Evolutionary conservation across 1,284 basidiomycete genomes (phyloP), one percentile per base, ranked within the genome.

Genomic region (Trametes sp.): DNA sequence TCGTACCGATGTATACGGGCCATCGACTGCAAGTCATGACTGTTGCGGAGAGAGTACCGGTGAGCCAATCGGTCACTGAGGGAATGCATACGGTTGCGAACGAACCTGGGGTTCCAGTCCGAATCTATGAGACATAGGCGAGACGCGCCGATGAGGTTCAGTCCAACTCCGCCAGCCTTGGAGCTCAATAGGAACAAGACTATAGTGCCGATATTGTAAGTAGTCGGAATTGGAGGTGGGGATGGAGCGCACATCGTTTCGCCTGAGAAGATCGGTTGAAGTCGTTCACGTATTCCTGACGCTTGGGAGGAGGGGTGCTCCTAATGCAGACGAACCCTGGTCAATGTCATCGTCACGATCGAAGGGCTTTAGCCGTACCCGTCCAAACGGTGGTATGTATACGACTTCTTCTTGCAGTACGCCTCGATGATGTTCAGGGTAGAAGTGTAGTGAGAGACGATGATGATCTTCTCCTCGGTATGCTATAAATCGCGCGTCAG

Each of bases 61-160:
- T n/a, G n/a, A n/a, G n/a, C n/a, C n/a, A n/a, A n/a, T n/a, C n/a
- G n/a, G n/a, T n/a, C n/a, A n/a, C n/a, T n/a, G n/a, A n/a, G n/a
- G n/a, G n/a, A n/a, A n/a, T n/a, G n/a, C n/a, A n/a, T n/a, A n/a
- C n/a, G n/a, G n/a, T n/a, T n/a, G n/a, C n/a, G n/a, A n/a, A n/a
- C n/a, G n/a, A n/a, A 90, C 93, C 91, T 93, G 48, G 95, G 95
- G 76, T 97, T 97, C 95, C 98, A 99, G 74, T 99, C 97, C 53
- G 93, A 95, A 76, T 99, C 97, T 45, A 94, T 81, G 46, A 93
- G 80, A 59, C 94, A 90, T 44, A 98, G 78, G 44, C 96, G 82
- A 11, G 94, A 96, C 11, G 90, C 95, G 31, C 95, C 93, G 36
- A 95, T 95, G 28, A 98, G 84, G 75, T 98, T 99, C 57, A 99